Conservation (phyloP, 495 filamentous ascomycete species). For the Lasiosphaeris hirsuta region DNA sequence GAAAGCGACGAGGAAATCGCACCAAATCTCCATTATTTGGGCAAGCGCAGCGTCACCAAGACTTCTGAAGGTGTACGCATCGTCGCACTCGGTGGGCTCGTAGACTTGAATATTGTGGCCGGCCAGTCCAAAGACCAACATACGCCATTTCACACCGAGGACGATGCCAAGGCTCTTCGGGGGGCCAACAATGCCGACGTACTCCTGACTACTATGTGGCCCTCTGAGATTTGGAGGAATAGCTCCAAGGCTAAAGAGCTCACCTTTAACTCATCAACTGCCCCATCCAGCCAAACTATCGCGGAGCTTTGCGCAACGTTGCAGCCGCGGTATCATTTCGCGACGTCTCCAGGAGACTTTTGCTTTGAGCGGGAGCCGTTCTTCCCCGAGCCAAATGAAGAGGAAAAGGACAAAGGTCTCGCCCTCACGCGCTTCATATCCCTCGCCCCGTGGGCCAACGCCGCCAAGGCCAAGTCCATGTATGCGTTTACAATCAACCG, state of each 20-base stretch:
- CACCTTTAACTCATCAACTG: conserved; percentile 48
- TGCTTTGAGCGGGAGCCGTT: conserved; percentile 94
- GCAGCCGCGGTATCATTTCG: conserved; percentile 87
- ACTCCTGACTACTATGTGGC: conserved; percentile 83
- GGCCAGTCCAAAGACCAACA: conserved; percentile 60
- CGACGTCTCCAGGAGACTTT: conserved; percentile 54
- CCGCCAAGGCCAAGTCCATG: conserved; percentile 74
- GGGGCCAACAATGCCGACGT: conserved; percentile 78
- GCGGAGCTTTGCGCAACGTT: conserved; percentile 71
- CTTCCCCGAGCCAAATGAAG: conserved; percentile 53
- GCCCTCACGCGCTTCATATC: conserved; percentile 84
- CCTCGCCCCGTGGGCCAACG: conserved; percentile 71
- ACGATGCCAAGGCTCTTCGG: conserved; percentile 70
- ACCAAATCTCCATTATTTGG: conserved; percentile 81
- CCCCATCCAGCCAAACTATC: conserved; percentile 46
- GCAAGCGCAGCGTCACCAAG: conserved; percentile 78
- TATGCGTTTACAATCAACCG: conserved; percentile 83
- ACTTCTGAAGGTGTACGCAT: conserved; percentile 88
- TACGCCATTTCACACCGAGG: conserved; percentile 64
- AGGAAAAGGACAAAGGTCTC: conserved; percentile 38
- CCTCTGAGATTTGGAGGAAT: conserved; percentile 60
- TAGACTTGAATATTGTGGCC: conserved; percentile 51
- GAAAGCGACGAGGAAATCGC: conserved; percentile 73
- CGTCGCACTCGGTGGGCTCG: conserved; percentile 69
- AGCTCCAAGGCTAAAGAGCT: conserved; percentile 39